Percentiles rank a stretch among this genome's conserved stretches.
Conservation (phyloP, 306 rosid genomes). For the Prunus armeniaca region DNA sequence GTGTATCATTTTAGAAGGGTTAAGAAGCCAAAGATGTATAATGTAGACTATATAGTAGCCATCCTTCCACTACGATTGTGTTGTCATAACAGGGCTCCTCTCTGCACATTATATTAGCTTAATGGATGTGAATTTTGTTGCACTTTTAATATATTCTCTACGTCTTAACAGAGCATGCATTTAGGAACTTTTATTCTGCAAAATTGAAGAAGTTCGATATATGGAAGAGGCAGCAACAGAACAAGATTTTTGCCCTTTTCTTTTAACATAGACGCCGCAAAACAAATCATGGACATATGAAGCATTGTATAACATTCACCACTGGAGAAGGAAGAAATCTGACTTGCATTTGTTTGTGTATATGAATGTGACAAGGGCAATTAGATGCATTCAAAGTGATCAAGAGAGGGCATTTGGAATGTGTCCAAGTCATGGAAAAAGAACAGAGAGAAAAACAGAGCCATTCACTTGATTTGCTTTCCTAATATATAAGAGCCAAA, state of each 20-base stretch:
- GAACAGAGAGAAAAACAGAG: background rate
- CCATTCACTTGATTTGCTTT: background rate
- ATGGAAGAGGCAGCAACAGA: background rate
- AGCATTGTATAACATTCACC: background rate
- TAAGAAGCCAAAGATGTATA: background rate
- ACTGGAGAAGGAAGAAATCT: background rate
- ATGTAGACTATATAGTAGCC: conserved; percentile 1
- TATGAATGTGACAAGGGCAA: background rate
- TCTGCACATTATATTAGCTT: background rate
- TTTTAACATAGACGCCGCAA: background rate
- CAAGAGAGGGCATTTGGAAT: background rate
- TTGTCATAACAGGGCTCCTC: background rate
- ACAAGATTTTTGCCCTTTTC: background rate
- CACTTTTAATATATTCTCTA: background rate
- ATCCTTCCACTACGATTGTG: background rate
- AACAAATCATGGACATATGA: background rate
- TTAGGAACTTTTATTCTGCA: background rate
- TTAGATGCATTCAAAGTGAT: background rate
- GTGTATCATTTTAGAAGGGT: conserved; percentile 3
- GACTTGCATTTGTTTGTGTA: background rate
- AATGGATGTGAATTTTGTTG: background rate
- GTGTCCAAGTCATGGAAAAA: background rate
- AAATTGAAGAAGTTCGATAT: background rate
- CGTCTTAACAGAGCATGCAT: background rate
- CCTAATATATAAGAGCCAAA: background rate